Percentiles rank a stretch among this genome's conserved stretches.
Evolutionary conservation across 345 rosid genomes (phyloP).

Genomic region (Gossypioides kirkii): DNA sequence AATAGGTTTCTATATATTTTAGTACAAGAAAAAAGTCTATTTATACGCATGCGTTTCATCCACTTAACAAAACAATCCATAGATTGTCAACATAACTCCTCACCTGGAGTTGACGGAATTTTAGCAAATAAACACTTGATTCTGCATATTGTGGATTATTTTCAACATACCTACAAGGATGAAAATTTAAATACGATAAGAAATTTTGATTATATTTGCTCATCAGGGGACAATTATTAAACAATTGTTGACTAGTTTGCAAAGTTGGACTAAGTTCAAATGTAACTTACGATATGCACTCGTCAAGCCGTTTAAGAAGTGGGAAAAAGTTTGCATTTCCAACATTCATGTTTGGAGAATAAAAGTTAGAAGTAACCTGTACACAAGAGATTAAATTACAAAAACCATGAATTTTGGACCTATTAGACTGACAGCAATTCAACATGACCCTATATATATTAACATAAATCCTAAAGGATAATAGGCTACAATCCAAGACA

Average conservation of each 20-base stretch:
- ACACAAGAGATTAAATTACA: constrained; percentile 18
- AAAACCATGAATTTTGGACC: constrained; percentile 4
- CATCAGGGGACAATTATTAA: constrained; percentile 2
- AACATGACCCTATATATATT: neutral
- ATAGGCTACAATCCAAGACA: constrained; percentile 1
- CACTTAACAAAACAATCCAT: neutral
- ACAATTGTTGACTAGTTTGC: neutral
- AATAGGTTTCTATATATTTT: neutral
- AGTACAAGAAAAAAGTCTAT: neutral
- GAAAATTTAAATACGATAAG: constrained; percentile 5
- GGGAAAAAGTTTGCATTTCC: constrained; percentile 78
- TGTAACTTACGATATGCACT: constrained; percentile 81
- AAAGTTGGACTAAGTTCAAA: constrained; percentile 10
- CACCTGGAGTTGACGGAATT: constrained; percentile 98
- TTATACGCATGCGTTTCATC: neutral
- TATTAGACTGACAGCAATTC: neutral
- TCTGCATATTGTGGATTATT: constrained; percentile 93
- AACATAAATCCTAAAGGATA: neutral
- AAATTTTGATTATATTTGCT: neutral
- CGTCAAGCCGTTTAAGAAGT: constrained; percentile 85
- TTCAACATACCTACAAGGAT: constrained; percentile 63
- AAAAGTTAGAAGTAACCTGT: constrained; percentile 86
- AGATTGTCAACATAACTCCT: constrained; percentile 1
- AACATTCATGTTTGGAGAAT: constrained; percentile 76
- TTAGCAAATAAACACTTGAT: constrained; percentile 85